Percentiles rank a stretch among this genome's conserved stretches.
These are phyloP conservation scores for Diversispora eburnea DNA, from an alignment of 192 early-diverging fungal species.

Conservation along the genomic window DNA sequence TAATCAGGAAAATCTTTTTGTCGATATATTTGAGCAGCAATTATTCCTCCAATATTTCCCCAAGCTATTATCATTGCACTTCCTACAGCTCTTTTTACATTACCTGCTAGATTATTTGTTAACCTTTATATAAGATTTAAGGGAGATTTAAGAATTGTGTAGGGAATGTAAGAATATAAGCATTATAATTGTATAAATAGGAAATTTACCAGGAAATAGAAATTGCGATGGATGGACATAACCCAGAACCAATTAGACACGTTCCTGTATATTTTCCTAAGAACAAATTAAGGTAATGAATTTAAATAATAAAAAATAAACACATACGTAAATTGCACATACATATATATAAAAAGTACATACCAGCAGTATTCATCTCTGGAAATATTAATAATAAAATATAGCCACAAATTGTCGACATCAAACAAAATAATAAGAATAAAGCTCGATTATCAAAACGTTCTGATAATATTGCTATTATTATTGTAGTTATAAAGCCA, in stretches of 20 bases:
- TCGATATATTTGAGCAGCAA: slow-evolving; percentile 68
- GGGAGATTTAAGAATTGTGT: slow-evolving; percentile 19
- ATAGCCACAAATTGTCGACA: not conserved
- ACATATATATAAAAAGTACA: not conserved
- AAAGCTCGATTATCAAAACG: not conserved
- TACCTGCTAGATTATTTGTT: slow-evolving; percentile 67
- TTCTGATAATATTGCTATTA: slow-evolving; percentile 10
- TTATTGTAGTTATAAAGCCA: slow-evolving; percentile 9
- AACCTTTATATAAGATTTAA: slow-evolving; percentile 49
- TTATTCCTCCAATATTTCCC: slow-evolving; percentile 70
- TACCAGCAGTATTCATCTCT: not conserved
- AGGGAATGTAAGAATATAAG: slow-evolving; percentile 36
- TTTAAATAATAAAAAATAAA: not conserved
- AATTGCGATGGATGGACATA: slow-evolving; percentile 13
- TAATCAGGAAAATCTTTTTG: no score
- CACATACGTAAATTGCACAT: not conserved
- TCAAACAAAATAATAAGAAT: not conserved
- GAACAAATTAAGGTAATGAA: not conserved
- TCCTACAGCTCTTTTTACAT: slow-evolving; percentile 69
- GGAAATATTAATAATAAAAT: not conserved
- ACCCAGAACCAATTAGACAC: not conserved
- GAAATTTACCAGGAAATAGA: slow-evolving; percentile 45
- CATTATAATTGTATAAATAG: slow-evolving; percentile 37
- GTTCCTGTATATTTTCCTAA: slow-evolving; percentile 13
- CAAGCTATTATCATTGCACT: slow-evolving; percentile 62